Base-by-base conservation (phyloP, 2,329 filamentous ascomycete species). In the Pseudocercospora musae region DNA sequence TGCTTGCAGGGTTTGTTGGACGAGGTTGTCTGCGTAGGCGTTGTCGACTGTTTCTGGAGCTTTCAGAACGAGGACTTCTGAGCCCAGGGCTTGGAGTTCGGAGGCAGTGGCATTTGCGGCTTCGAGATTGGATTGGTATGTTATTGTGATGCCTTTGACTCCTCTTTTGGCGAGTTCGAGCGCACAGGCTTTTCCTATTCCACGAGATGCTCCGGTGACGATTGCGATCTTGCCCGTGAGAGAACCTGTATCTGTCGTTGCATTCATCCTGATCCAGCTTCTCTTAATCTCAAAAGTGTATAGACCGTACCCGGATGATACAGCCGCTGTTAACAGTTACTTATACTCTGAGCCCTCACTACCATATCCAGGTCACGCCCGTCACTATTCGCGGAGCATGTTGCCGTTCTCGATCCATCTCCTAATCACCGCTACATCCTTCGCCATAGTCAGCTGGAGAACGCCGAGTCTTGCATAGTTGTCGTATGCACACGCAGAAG, bases 171-270 rank as follows among this genome's bases (percentile, higher is more conserved):
- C 81, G 8, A 84, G 69, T 59, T 82, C 78, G 40, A 80, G 69
- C 13, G 80, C 81, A 54, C 83, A 77, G 50, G 74, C 78, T 27
- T 75, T 76, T 11, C 82, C 82, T 11, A 84, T 81, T 4, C 81
- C 80, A 63, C 81, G 73, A n/a, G 79, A 80, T 5, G 77, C 78
- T 8, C 82, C 81, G 2, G 80, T 83, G 1, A 83, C 77, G 40
- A 83, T 80, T 31, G 80, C 80, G 2, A 57, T 27, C 37, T 57
- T 57, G 15, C 54, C 54, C 4, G 54, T n/a, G 37, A 57, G 54
- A 40, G 37, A 20, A 15, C 11, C 31, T 15, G 31, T 15, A 15
- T 10, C 10, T 33, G 31, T 13, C 5, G 31, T 33, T 15, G 31
- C 31, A 10, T 11, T 33, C 31, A 33, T 33, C 2, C 10, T 31